Evolutionary conservation across 441 rosid species (phyloP).

Genomic region (Brassica balearica): DNA sequence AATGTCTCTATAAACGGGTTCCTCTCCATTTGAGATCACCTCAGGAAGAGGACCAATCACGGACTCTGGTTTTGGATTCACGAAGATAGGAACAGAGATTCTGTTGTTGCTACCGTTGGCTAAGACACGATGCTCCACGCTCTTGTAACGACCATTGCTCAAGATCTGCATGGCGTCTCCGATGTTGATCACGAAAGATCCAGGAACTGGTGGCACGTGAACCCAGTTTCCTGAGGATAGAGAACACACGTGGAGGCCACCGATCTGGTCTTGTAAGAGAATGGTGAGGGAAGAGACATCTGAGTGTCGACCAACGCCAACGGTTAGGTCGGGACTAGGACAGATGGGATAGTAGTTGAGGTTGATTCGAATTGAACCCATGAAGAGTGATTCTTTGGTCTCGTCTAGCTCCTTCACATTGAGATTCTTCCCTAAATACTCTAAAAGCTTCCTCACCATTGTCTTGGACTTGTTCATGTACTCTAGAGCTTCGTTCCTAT

Average conservation of each 20-base stretch:
- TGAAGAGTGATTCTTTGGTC: slow-evolving; percentile 42
- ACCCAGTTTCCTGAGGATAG: slow-evolving; percentile 56
- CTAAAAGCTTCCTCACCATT: slow-evolving; percentile 50
- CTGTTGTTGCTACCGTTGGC: slow-evolving; percentile 46
- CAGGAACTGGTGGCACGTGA: slow-evolving; percentile 50
- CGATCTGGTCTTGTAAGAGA: slow-evolving; percentile 61
- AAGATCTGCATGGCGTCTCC: slow-evolving; percentile 59
- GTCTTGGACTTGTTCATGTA: slow-evolving; percentile 50
- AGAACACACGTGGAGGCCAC: slow-evolving; percentile 60
- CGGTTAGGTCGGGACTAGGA: slow-evolving; percentile 58
- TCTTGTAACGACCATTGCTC: slow-evolving; percentile 57
- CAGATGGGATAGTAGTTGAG: slow-evolving; percentile 54
- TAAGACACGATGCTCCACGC: slow-evolving; percentile 56
- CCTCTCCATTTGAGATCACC: slow-evolving; percentile 46
- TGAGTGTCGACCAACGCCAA: slow-evolving; percentile 60
- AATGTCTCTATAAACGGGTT: slow-evolving; percentile 47
- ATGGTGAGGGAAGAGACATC: slow-evolving; percentile 59
- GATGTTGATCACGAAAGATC: slow-evolving; percentile 56
- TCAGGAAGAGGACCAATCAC: slow-evolving; percentile 50
- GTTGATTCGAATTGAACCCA: slow-evolving; percentile 48
- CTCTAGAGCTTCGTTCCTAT: slow-evolving; percentile 52
- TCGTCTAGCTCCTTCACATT: slow-evolving; percentile 48
- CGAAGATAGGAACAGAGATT: slow-evolving; percentile 53
- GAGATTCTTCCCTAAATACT: slow-evolving; percentile 50
- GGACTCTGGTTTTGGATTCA: slow-evolving; percentile 47